Evolutionary conservation across 1,139 yeast species (phyloP), one percentile per base, ranked within the genome.

Genomic region (Keqinozyma sinolaborantium): DNA sequence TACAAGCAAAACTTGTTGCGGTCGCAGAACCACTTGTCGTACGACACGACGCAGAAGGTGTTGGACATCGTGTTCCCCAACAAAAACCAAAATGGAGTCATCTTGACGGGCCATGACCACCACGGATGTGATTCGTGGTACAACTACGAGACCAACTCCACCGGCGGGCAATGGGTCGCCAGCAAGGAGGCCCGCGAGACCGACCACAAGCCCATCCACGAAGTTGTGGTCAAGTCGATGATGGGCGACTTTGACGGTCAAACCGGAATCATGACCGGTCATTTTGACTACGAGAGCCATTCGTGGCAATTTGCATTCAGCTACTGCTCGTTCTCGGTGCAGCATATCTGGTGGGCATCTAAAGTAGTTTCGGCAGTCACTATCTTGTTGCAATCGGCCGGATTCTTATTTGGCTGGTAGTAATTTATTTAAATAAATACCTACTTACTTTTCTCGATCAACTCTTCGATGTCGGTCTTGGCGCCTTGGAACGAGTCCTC

Each of bases 201-300:
- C 2, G 51, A 53, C 13, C 56, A 60, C 16, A 51, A 58, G 14
- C 61, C 70, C 15, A 62, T 90, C 9, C 68, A 81, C 32, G 98
- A 92, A 56, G 64, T 85, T 31, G 94, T 95, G 0, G 97, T 92
- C 9, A 68, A 88, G 35, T 78, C 96, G 23, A 84, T 90, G 81
- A 92, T 92, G 98, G 98, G 97, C 9, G 96, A 90, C 52, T 92
- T 69, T 49, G 84, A 82, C 33, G 98, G 98, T 2, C 86, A 84
- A 48, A 76, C 92, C 1, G 98, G 97, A 0, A 59, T 92, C 13
- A 60, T 92, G 41, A 79, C 88, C 1, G 97, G 95, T 2, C 73
- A 65, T 33, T 83, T 73, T 51, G 50, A 53, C 26, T 39, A 53
- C 7, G 40, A 40, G 2, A 41, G 56, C 1, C 44, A 51, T 2